Percentiles rank a stretch among this genome's conserved stretches.
Evolutionary conservation across 148 eudicot genomes (phyloP).

Genomic region (Gaultheria prostrata): DNA sequence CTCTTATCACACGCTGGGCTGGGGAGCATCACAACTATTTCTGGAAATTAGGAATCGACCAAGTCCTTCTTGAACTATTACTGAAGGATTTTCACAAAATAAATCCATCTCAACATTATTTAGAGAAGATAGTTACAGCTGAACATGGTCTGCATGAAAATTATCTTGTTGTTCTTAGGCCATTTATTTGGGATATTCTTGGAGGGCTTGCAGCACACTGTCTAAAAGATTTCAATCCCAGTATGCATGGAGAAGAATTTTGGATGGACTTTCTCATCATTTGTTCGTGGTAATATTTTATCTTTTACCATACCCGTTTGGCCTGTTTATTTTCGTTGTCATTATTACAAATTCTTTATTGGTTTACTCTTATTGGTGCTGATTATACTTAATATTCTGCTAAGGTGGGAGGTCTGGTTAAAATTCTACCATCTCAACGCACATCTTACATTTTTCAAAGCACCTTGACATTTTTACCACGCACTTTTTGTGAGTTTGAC

Average conservation of each 20-base stretch:
- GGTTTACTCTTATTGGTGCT: not conserved
- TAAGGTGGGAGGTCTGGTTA: not conserved
- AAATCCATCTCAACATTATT: constrained; percentile 31
- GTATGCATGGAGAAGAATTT: constrained; percentile 33
- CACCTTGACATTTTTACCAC: not conserved
- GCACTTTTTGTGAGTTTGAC: not conserved
- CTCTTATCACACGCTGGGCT: constrained; percentile 61
- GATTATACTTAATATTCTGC: not conserved
- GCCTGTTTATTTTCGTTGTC: not conserved
- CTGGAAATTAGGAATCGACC: constrained; percentile 61
- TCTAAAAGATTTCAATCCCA: constrained; percentile 42
- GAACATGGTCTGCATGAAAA: constrained; percentile 40
- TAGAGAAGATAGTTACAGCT: constrained; percentile 45
- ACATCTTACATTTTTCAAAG: not conserved
- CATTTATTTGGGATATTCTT: constrained; percentile 73
- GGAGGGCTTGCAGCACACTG: constrained; percentile 74
- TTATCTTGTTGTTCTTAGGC: constrained; percentile 40
- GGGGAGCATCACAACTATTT: constrained; percentile 73
- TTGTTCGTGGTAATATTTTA: constrained; percentile 57
- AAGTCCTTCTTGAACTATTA: constrained; percentile 51
- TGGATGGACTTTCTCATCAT: constrained; percentile 53
- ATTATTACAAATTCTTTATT: not conserved
- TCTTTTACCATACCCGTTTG: constrained; percentile 11
- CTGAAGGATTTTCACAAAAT: constrained; percentile 32
- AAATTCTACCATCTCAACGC: not conserved